phyloP scores from a whole-genome alignment of 2,329 filamentous ascomycete species.

The Calonectria pteridis region DNA sequence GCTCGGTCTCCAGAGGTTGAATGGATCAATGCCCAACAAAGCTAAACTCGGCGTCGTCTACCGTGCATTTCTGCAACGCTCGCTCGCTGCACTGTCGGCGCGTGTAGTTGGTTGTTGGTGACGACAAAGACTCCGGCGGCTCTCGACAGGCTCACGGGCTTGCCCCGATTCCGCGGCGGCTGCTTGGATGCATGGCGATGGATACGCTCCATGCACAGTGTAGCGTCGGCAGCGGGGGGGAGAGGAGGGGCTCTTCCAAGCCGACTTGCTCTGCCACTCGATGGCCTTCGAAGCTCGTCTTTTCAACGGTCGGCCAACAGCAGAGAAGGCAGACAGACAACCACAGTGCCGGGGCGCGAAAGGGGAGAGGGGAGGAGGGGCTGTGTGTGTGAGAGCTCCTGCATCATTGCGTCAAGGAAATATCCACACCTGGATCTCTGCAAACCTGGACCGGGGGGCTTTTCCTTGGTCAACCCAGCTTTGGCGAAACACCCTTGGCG shows the following conservation, averaged over 20 bases:
- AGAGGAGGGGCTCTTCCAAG: constrained; percentile 15
- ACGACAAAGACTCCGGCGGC: constrained; percentile 1
- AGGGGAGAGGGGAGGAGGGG: constrained; percentile 4
- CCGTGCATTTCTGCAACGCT: neutral
- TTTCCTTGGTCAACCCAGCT: constrained; percentile 10
- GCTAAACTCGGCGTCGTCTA: neutral
- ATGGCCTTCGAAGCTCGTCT: constrained; percentile 3
- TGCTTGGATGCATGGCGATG: constrained; percentile 4
- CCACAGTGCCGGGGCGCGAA: constrained; percentile 10
- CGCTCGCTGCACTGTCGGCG: constrained; percentile 3
- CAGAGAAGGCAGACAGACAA: neutral
- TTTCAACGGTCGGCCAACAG: constrained; percentile 31
- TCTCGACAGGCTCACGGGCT: constrained; percentile 13
- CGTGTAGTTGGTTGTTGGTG: constrained; percentile 3
- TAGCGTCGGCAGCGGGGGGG: constrained; percentile 25
- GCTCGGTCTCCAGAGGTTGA: neutral
- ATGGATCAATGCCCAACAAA: constrained; percentile 38
- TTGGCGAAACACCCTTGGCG: neutral
- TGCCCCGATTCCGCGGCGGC: neutral
- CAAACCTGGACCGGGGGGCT: neutral
- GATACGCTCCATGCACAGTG: constrained; percentile 31
- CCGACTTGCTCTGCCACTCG: constrained; percentile 37
- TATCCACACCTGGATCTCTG: constrained; percentile 33
- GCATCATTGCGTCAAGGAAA: constrained; percentile 46
- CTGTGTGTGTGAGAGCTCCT: constrained; percentile 33